phyloP scores from a whole-genome alignment of 2,329 filamentous ascomycete genomes.

The Penicillium brevicompactum region DNA sequence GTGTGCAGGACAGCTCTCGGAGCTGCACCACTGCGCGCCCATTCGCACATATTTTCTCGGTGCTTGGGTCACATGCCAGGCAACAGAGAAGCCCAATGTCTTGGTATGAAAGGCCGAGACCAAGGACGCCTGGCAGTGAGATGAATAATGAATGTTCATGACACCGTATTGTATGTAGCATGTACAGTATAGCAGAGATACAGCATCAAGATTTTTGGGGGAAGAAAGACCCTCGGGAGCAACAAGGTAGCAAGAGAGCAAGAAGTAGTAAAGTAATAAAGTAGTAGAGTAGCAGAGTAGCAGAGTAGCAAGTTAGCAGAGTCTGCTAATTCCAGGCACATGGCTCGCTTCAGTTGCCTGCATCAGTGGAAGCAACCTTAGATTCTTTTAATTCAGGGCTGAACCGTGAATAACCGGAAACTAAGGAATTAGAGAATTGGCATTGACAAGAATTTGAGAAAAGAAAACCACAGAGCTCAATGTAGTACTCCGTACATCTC shows the following conservation, averaged over 20 bases:
- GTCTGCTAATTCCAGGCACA: not conserved
- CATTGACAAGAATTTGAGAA: too few relatives aligned
- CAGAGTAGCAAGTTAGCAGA: not conserved
- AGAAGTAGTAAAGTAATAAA: too few relatives aligned
- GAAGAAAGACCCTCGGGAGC: not conserved
- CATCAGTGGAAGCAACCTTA: not conserved
- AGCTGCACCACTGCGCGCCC: too few relatives aligned
- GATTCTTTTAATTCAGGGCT: not conserved
- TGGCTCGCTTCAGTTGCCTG: constrained; percentile 7
- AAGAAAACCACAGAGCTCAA: not conserved
- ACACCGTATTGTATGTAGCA: not conserved
- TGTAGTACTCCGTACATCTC: not conserved
- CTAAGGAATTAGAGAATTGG: not conserved
- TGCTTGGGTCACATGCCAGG: not conserved
- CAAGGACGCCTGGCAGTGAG: not conserved
- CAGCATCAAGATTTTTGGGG: too few relatives aligned
- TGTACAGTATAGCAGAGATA: not conserved
- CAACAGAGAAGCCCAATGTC: not conserved
- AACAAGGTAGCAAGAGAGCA: too few relatives aligned
- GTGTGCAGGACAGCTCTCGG: too few relatives aligned
- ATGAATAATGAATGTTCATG: not conserved
- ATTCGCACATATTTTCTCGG: not conserved
- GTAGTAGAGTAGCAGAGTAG: not conserved
- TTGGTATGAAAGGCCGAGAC: not conserved
- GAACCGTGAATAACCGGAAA: not conserved